Conservation (phyloP, 495 filamentous ascomycete genomes). For the Aspergillus kassunensis region DNA sequence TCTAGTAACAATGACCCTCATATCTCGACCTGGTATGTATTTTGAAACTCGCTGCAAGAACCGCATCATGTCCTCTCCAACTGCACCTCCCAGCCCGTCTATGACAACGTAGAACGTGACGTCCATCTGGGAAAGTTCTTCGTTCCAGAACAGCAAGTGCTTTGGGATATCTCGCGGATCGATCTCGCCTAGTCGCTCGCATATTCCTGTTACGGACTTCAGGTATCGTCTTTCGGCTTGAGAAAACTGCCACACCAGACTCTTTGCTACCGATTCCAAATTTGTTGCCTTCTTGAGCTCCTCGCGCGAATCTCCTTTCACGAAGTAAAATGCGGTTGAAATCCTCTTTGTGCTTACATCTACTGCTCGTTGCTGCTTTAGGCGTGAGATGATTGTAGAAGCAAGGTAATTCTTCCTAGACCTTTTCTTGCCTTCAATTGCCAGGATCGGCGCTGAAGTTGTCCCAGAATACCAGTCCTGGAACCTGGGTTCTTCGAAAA, state of each 20-base stretch:
- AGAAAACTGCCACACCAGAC: slow-evolving; percentile 6
- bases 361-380: neutral
- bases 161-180: neutral
- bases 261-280: neutral
- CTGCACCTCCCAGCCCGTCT: neutral
- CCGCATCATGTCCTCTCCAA: neutral
- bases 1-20: neutral
- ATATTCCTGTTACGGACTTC: neutral
- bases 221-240: slow-evolving; percentile 2
- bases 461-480: neutral
- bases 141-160: slow-evolving; percentile 1
- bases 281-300: slow-evolving; percentile 6
- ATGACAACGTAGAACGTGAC: slow-evolving; percentile 4
- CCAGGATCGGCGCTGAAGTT: neutral
- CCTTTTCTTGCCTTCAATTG: neutral
- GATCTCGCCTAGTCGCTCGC: slow-evolving; percentile 1
- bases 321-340: neutral
- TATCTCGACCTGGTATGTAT: neutral
- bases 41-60: neutral
- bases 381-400: neutral
- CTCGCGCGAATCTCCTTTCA: neutral
- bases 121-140: neutral
- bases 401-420: slow-evolving; percentile 1
- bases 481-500: neutral
- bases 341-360: neutral